Evolutionary conservation across 345 rosid genomes (phyloP).

Genomic region (Brassica carinata): DNA sequence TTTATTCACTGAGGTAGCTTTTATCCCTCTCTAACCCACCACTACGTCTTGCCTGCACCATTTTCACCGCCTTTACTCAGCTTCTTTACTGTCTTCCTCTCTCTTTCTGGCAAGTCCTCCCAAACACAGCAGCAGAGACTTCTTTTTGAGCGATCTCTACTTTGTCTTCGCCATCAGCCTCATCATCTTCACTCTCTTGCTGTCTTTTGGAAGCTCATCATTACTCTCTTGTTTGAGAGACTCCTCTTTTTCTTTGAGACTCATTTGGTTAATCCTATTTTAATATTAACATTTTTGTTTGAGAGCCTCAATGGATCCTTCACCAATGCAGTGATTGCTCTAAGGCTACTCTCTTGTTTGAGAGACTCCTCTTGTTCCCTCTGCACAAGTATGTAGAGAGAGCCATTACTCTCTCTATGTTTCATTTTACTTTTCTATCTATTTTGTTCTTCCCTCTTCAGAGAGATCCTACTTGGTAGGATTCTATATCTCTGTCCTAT

Average conservation of each 20-base stretch:
- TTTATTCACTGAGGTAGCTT: conserved; percentile 33
- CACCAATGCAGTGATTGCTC: too few relatives aligned
- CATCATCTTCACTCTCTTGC: conserved; percentile 79
- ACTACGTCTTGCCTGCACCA: conserved; percentile 35
- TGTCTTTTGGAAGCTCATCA: conserved; percentile 57
- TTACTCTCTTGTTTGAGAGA: conserved; percentile 47
- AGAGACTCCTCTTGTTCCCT: conserved; percentile 8
- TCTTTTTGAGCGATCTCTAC: conserved; percentile 77
- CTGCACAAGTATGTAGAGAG: conserved; percentile 15
- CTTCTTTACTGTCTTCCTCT: conserved; percentile 44
- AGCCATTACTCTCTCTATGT: conserved; percentile 17
- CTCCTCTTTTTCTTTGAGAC: too few relatives aligned
- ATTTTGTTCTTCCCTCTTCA: conserved; percentile 22
- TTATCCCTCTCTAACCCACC: conserved; percentile 83
- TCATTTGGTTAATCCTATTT: too few relatives aligned
- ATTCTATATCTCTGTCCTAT: conserved; percentile 36
- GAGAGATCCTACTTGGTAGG: conserved; percentile 37
- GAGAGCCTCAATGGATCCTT: too few relatives aligned
- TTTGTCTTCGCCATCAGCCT: conserved; percentile 53
- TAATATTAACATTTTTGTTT: too few relatives aligned
- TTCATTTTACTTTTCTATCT: too few relatives aligned
- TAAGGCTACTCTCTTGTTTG: too few relatives aligned
- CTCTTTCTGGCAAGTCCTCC: conserved; percentile 82
- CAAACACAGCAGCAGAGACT: conserved; percentile 48
- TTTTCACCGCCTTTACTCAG: conserved; percentile 28